A percentile compares a stretch with the other conserved stretches of the same genome.
Evolutionary conservation across 306 rosid genomes (phyloP).

Genomic region (Cicer yamashitae): DNA sequence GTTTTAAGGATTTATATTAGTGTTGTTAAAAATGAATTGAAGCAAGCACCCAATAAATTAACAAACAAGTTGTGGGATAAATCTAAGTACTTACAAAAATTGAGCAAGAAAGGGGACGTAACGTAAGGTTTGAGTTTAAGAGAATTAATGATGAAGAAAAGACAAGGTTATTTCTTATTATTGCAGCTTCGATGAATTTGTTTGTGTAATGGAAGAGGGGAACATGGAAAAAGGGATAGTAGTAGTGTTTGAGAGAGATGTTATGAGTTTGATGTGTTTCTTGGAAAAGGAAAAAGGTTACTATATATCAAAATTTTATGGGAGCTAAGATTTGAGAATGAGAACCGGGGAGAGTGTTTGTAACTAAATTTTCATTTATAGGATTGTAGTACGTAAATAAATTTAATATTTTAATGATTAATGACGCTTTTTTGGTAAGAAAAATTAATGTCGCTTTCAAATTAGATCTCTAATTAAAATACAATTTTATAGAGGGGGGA

Average conservation of each 20-base stretch:
- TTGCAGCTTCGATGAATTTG: background rate
- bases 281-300: constrained; percentile 18
- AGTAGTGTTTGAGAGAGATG: background rate
- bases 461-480: background rate
- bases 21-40: background rate
- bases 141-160: background rate
- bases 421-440: too few relatives aligned
- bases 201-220: constrained; percentile 19
- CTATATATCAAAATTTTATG: background rate
- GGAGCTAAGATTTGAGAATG: background rate
- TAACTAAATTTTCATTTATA: background rate
- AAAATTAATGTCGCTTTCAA: background rate
- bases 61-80: background rate
- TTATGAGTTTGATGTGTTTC: background rate
- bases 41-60: too few relatives aligned
- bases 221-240: background rate
- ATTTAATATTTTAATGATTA: background rate
- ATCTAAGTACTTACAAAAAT: constrained; percentile 1
- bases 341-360: background rate
- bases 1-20: background rate
- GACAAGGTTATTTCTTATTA: background rate
- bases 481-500: background rate
- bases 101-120: background rate
- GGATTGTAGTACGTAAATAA: background rate
- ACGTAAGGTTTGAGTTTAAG: background rate